Conservation (phyloP, 116 monocot species). For the Posidonia oceanica region DNA sequence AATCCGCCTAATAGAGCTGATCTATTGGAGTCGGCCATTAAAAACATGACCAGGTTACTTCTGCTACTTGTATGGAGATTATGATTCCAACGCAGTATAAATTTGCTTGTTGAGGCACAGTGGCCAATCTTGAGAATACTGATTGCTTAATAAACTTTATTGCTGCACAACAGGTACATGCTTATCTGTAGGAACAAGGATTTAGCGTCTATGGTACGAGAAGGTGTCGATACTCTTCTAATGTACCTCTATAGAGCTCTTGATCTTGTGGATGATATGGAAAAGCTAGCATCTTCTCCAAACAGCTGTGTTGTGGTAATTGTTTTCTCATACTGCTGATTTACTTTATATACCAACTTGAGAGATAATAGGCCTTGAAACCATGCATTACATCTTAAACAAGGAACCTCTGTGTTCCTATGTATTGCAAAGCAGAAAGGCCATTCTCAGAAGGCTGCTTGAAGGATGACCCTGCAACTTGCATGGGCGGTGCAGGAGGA, state of each 20-base stretch:
- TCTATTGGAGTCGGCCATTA: conserved; percentile 69
- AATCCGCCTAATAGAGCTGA: conserved; percentile 80
- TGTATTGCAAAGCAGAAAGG: conserved; percentile 39
- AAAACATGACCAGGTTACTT: conserved; percentile 60
- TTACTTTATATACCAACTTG: conserved; percentile 8
- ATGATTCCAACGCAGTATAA: neutral
- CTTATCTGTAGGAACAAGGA: conserved; percentile 48
- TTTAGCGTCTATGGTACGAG: conserved; percentile 42
- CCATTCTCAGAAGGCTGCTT: conserved; percentile 39
- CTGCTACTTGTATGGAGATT: neutral
- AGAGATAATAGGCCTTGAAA: conserved; percentile 25
- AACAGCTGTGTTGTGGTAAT: conserved; percentile 96
- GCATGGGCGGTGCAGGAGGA: conserved; percentile 88
- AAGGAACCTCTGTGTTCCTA: conserved; percentile 29
- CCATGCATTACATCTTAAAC: conserved; percentile 19
- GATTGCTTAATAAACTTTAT: neutral
- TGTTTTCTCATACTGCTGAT: conserved; percentile 1
- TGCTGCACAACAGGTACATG: conserved; percentile 52
- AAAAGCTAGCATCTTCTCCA: conserved; percentile 73
- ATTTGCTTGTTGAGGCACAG: too few relatives aligned
- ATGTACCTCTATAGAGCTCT: conserved; percentile 98
- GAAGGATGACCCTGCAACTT: conserved; percentile 53
- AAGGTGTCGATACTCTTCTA: conserved; percentile 94
- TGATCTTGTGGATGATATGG: conserved; percentile 86
- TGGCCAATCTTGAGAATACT: neutral